Base-by-base conservation (phyloP, 2,329 filamentous ascomycete species). In the Aspergillus ochraceoroseus region DNA sequence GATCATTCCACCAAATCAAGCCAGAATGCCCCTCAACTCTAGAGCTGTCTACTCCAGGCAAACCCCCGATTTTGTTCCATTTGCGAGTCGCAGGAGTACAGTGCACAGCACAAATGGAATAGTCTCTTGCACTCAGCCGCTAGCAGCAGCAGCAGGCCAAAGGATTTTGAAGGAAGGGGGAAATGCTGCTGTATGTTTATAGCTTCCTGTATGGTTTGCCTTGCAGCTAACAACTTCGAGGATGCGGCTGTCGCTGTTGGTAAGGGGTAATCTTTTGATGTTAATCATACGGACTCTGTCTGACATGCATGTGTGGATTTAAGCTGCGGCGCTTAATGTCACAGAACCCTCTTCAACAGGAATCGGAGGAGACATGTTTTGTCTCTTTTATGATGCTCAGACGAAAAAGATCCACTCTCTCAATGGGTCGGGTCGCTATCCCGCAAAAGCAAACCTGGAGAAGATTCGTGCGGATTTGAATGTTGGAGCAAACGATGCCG, bases 311-410 rank as follows among this genome's bases (percentile, higher is more conserved):
- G 28, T 28, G 30, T n/a, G 18, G 30, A 35, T 34, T 29, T 37
- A 30, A 87, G 90, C 92, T 30, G 92, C 92, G 20, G 88, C 82
- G 4, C 73, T 98, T 41, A 96, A 95, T 66, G 78, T 96, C 59
- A 95, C 90, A 0, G 92, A 98, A 61, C 92, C 92, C 5, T 81
- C 82, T 44, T 92, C 85, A 4, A 96, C 92, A 0, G 92, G 92
- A 27, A 95, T 98, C 45, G 92, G 92, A 42, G 92, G 92, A 48
- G 92, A 98, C 67, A 88, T 95, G 81, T 98, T 96, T 69, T 89
- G 89, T 64, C 78, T 96, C 23, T 95, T 80, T 73, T 96, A 90
- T 70, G 79, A 94, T 60, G 87, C 87, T 28, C 77, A 83, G 53
- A 86, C 82, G 0, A 84, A 85, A 59, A 84, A 85, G 48, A 83